Conservation (phyloP, 2,329 filamentous ascomycete genomes). For the Paraphaeosphaeria sporulosa region DNA sequence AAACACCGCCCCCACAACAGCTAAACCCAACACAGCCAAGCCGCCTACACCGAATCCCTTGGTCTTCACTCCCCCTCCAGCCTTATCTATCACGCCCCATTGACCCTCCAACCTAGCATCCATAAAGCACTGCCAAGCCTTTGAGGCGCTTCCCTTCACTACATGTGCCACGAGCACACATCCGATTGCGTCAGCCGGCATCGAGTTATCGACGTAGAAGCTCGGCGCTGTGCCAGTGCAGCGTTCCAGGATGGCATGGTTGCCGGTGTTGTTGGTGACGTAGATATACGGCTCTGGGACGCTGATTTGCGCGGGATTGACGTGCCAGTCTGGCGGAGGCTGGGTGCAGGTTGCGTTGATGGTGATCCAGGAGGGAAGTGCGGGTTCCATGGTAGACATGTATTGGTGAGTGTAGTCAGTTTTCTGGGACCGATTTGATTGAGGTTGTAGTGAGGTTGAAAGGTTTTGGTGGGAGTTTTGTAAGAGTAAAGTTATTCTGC, state of each 20-base stretch:
- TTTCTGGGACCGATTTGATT: background rate
- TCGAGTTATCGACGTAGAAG: slow-evolving; percentile 7
- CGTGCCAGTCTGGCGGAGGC: background rate
- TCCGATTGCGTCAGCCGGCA: slow-evolving; percentile 5
- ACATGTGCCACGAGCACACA: slow-evolving; percentile 8
- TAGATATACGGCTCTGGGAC: slow-evolving; percentile 7
- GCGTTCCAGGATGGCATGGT: slow-evolving; percentile 3
- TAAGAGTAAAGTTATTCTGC: background rate
- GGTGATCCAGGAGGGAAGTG: background rate
- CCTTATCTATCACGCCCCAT: slow-evolving; percentile 1
- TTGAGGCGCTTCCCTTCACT: background rate
- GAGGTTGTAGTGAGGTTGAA: background rate
- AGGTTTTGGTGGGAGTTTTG: background rate
- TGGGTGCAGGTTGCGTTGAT: slow-evolving; percentile 4
- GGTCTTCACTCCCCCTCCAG: background rate
- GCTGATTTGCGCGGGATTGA: background rate
- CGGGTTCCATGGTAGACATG: background rate
- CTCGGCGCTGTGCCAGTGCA: background rate
- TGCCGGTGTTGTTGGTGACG: slow-evolving; percentile 5
- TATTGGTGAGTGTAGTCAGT: background rate
- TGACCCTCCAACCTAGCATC: background rate
- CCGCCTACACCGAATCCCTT: background rate
- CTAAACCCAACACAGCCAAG: background rate
- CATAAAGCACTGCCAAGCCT: slow-evolving; percentile 10
- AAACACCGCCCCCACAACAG: background rate